Evolutionary conservation across 495 filamentous ascomycete species (phyloP), one percentile per base, ranked within the genome.

Genomic region (Pseudomonodictys pantanalensis): DNA sequence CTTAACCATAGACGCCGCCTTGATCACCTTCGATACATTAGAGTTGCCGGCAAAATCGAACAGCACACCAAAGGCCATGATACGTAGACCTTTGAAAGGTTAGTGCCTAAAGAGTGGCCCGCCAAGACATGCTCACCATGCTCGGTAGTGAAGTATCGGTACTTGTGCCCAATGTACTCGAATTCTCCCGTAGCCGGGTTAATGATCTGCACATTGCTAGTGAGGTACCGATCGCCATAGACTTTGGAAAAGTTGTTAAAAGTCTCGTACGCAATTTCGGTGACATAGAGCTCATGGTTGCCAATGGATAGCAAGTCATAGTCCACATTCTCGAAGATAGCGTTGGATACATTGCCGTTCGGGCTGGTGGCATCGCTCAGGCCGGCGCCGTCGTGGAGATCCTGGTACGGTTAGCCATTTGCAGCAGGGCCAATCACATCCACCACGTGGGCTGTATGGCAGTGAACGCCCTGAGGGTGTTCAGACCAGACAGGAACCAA

Each of bases 221-320:
- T 76, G 24, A 77, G 52, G 52, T 78, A 78, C 32, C 64, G 64
- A 90, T 95, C 15, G 90, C 87, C 35, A 95, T 71, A 68, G 93
- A 96, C 54, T 79, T 85, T 28, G 82, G 79, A 52, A 78, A 71
- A 71, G 44, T 77, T 77, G 30, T 77, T 69, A 68, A 90, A 89
- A 65, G 97, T 95, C 41, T 83, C 77, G 26, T 85, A 79, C 5
- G 90, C 88, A 2, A 91, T 88, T 43, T 82, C 82, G 49, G 77
- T 76, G 59, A 90, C 83, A 75, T 98, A 98, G 29, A 98, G 79
- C 75, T 98, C 93, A 73, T 98, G 93, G 68, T 98, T 98, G 44
- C 93, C 93, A 8, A 88, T 86, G 26, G 88, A 91, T 22, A 98
- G 76, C 32, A 93, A 74, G 73, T 98, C 92, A 41, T 97, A 81